Evolutionary conservation across 306 rosid genomes (phyloP), one percentile per base, ranked within the genome.

Genomic region (Sesbania bispinosa): DNA sequence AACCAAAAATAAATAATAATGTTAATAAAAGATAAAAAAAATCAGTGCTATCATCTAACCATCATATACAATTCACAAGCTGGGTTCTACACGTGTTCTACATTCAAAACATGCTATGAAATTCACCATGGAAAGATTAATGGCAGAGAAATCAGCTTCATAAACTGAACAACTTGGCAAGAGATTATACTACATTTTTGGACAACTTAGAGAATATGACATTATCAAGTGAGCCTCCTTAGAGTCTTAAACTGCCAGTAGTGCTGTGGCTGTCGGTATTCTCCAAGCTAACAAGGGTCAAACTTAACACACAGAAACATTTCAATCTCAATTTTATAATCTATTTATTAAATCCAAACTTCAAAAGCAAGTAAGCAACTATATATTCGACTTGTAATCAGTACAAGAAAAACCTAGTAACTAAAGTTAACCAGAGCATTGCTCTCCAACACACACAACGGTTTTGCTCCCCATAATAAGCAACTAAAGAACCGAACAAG

Each of bases 401-500:
- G 62, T 68, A 64, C 78, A 68, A 35, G 43, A 73, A 53, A 64
- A 38, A 67, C 23, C 80, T 51, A 35, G 41, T 29, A 64, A 42
- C 63, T 62, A n/a, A 47, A 58, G 36, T 64, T 57, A 47, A 41
- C 38, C 39, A 61, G 65, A 59, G 70, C 50, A 67, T 39, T 62
- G 33, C n/a, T n/a, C 72, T 36, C 61, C 67, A 81, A 24, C 66
- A 75, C 77, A 79, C 75, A 71, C 65, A 33, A 11, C 14, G 50
- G 71, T 78, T 66, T 66, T 38, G 41, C 63, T 73, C 58, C 55
- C 76, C 75, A 69, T 26, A 74, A 76, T 7, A 74, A 81, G 67
- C 61, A 67, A 71, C 74, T 69, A 81, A n/a, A 73, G 83, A 81
- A 77, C 42, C 72, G 54, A 78, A 86, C 81, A 68, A 69, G 83